These are phyloP conservation scores for Rhodomyrtus psidioides DNA, from an alignment of 441 rosid genomes.

Conservation along the genomic window DNA sequence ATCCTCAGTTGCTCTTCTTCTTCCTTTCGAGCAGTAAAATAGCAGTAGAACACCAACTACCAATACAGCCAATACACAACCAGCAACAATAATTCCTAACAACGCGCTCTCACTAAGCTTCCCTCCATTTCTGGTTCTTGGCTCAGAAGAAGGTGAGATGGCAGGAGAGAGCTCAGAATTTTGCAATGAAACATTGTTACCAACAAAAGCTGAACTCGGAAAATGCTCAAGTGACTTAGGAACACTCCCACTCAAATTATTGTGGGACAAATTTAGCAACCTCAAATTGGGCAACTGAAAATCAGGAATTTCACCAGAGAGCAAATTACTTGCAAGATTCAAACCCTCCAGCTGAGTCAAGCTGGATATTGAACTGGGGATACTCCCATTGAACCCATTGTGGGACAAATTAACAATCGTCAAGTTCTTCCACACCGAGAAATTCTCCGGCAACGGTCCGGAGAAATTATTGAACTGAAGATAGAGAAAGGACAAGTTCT, in stretches of 20 bases:
- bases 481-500: conserved; percentile 62
- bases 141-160: conserved; percentile 13
- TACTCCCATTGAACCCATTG: conserved; percentile 58
- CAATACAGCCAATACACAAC: conserved; percentile 33
- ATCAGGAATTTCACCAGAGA: conserved; percentile 70
- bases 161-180: conserved; percentile 22
- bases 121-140: conserved; percentile 19
- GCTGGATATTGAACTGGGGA: conserved; percentile 46
- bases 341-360: conserved; percentile 47
- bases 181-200: conserved; percentile 32
- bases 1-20: conserved; percentile 31
- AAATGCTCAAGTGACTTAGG: conserved; percentile 59
- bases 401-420: conserved; percentile 62
- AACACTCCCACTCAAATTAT: conserved; percentile 45
- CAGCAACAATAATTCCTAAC: conserved; percentile 36
- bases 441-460: conserved; percentile 59
- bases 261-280: conserved; percentile 51
- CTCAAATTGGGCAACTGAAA: conserved; percentile 43
- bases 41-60: conserved; percentile 43
- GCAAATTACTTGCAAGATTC: conserved; percentile 69
- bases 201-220: conserved; percentile 48
- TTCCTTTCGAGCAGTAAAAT: conserved; percentile 31
- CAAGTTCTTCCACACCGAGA: conserved; percentile 68
- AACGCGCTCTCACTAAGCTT: conserved; percentile 44
- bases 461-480: conserved; percentile 62